These are phyloP conservation scores for Lentinula novae-zelandiae DNA, from an alignment of 1,284 basidiomycete species.

Conservation along the genomic window DNA sequence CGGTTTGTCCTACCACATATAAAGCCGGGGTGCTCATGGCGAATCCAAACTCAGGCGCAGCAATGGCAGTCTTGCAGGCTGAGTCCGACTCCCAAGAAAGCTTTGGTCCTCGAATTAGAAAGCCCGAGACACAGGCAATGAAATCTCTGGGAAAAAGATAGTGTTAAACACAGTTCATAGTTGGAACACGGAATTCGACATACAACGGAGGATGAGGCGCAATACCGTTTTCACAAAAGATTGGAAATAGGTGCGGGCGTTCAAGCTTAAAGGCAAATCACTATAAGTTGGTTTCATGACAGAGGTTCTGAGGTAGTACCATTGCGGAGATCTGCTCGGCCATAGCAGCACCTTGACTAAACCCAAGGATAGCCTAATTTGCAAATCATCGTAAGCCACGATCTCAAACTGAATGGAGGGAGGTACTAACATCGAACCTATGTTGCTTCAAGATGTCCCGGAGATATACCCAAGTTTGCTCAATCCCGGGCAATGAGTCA, in stretches of 20 bases:
- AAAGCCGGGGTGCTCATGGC: slow-evolving; percentile 10
- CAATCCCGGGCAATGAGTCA: slow-evolving; percentile 7
- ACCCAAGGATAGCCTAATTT: slow-evolving; percentile 10
- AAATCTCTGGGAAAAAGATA: slow-evolving; percentile 6
- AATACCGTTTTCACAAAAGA: slow-evolving; percentile 9
- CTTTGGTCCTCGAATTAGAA: slow-evolving; percentile 13
- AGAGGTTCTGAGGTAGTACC: neutral
- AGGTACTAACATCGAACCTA: slow-evolving; percentile 9
- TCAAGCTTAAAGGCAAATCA: slow-evolving; percentile 6
- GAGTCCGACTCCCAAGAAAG: slow-evolving; percentile 11
- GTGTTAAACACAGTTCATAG: neutral
- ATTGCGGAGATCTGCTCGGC: slow-evolving; percentile 13
- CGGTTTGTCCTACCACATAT: slow-evolving; percentile 12
- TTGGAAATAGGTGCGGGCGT: slow-evolving; percentile 12
- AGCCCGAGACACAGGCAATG: slow-evolving; percentile 12
- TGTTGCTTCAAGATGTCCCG: slow-evolving; percentile 5
- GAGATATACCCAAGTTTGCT: slow-evolving; percentile 5
- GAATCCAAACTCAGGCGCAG: slow-evolving; percentile 2
- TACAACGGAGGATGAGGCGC: slow-evolving; percentile 14
- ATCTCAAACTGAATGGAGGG: neutral
- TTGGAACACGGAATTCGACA: neutral
- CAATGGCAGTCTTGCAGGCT: neutral
- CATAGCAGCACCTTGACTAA: slow-evolving; percentile 14
- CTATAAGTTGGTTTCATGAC: neutral
- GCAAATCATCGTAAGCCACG: neutral